Conservation (phyloP, 1,284 basidiomycete species). For the Amylostereum chailletii region DNA sequence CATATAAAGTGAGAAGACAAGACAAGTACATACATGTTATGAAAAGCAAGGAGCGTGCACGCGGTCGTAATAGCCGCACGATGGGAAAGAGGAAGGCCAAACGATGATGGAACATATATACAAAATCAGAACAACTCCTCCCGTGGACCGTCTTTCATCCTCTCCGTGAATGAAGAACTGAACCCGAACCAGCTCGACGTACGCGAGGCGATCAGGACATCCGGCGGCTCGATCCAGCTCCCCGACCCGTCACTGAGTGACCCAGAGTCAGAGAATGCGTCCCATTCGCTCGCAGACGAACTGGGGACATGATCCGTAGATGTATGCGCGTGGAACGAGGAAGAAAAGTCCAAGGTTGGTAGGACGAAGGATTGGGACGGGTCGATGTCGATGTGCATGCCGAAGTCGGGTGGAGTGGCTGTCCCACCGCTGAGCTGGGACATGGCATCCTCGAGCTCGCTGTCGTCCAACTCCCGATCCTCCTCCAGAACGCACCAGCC, state of each 20-base stretch:
- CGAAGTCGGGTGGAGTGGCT: slow-evolving; percentile 34
- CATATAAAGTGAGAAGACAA: too few species aligned
- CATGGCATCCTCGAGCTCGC: slow-evolving; percentile 19
- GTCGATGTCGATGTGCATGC: slow-evolving; percentile 23
- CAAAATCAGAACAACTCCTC: slow-evolving; percentile 16
- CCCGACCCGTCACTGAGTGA: slow-evolving; percentile 4
- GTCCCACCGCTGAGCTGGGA: slow-evolving; percentile 21
- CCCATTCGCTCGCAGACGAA: slow-evolving; percentile 1
- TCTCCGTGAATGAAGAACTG: slow-evolving; percentile 27
- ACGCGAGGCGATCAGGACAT: slow-evolving; percentile 2
- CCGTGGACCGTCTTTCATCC: slow-evolving; percentile 15
- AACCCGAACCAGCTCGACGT: slow-evolving; percentile 21
- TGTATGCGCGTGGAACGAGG: slow-evolving; percentile 18
- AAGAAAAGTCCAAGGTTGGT: slow-evolving; percentile 63
- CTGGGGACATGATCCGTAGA: slow-evolving; percentile 12
- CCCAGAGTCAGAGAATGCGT: background rate
- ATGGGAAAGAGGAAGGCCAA: too few species aligned
- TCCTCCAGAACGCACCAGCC: slow-evolving; percentile 71
- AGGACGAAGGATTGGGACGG: slow-evolving; percentile 52
- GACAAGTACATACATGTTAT: too few species aligned
- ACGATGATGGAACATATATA: background rate
- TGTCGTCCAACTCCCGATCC: slow-evolving; percentile 29
- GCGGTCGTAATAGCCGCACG: too few species aligned
- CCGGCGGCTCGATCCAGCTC: slow-evolving; percentile 13
- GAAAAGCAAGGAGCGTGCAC: too few species aligned